Evolutionary conservation across 2,329 filamentous ascomycete species (phyloP), one percentile per base, ranked within the genome.

Genomic region (Zelopaecilomyces penicillatus): DNA sequence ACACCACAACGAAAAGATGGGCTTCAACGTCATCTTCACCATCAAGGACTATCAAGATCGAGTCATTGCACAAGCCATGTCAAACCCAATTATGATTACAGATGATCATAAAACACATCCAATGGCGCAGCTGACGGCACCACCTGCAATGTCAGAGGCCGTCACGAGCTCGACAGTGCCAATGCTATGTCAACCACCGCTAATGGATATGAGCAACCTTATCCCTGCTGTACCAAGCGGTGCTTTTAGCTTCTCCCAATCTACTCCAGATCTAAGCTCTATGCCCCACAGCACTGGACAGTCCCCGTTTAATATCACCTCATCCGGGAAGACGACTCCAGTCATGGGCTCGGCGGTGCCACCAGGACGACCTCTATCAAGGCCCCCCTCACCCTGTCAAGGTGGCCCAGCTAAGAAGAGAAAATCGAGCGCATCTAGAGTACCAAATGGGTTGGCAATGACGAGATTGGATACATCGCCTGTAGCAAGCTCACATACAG

Each of bases 11-110:
- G 93, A 97, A 66, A 97, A 97, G 68, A 72, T 84, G 53, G 91
- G 91, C 2, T 98, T 96, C 65, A 74, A 77, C 51, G 89, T 97
- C 56, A 95, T 98, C 51, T 95, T 97, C 65, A 97, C 91, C 1
- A 75, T 98, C 57, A 95, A 90, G 60, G 87, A 96, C 64, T 79
- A 79, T 58, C 70, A 80, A 51, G 85, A 83, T 55, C 80, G 81
- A 37, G 69, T 95, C 30, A 70, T 97, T 37, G 86, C 88, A 5
- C 91, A 98, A 65, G 80, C 82, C 42, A 83, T 95, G 52, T 88
- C 87, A 19, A 82, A 84, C 44, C 86, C 88, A 1, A 95, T 97
- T 52, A 91, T 96, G 77, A 96, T 97, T 51, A 97, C 93, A 1
- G 91, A 98, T 61, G 91, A 98, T 58, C 91, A 97, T 70, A 97